Evolutionary conservation across 169 alveolate genomes (phyloP).

Genomic region (Plasmodium vivax): DNA sequence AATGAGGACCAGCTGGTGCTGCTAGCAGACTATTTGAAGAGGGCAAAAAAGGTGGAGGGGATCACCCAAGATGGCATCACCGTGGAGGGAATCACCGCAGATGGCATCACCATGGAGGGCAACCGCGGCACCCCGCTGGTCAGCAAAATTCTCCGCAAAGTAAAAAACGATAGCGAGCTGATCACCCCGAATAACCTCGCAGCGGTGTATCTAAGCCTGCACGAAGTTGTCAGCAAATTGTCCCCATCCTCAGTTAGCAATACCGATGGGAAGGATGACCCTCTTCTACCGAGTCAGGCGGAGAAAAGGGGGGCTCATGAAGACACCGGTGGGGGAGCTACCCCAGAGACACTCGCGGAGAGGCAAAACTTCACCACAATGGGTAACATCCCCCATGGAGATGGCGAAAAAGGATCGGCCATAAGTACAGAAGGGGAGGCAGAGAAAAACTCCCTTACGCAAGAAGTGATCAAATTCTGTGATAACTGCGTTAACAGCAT

Average conservation of each 20-base stretch:
- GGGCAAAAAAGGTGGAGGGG: neutral
- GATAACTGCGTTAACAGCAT: constrained; percentile 37
- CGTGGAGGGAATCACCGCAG: neutral
- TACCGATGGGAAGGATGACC: neutral
- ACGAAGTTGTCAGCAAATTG: constrained; percentile 2
- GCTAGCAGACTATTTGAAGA: constrained; percentile 40
- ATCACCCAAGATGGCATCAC: neutral
- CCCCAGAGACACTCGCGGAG: neutral
- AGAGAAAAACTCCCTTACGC: neutral
- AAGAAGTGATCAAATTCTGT: constrained; percentile 44
- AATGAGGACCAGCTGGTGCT: constrained; percentile 26
- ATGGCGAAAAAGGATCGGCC: neutral
- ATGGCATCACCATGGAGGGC: neutral
- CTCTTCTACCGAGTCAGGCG: neutral
- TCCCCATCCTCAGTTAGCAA: neutral
- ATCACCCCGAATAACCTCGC: constrained; percentile 54
- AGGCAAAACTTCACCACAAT: neutral
- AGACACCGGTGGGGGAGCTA: neutral
- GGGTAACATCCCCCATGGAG: neutral
- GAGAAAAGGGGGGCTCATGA: neutral
- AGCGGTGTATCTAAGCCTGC: constrained; percentile 13
- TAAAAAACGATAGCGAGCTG: constrained; percentile 46
- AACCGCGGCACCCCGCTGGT: neutral
- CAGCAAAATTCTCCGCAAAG: constrained; percentile 40
- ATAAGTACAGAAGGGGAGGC: neutral